Evolutionary conservation across 2,329 filamentous ascomycete species (phyloP), one percentile per base, ranked within the genome.

Genomic region (Trichothecium sympodiale): DNA sequence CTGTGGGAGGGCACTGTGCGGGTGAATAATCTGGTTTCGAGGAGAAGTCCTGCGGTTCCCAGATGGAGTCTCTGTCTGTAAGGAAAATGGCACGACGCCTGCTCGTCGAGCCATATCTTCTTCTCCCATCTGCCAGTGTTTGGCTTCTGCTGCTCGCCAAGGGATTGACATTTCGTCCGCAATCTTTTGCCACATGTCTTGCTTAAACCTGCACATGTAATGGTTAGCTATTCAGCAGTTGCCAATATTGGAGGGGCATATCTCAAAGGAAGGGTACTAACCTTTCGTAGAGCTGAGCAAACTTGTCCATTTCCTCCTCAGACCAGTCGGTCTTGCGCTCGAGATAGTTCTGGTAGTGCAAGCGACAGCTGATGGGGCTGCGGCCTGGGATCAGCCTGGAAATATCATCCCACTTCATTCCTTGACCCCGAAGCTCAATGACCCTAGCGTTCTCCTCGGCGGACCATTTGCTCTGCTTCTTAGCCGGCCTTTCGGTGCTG

Each of bases 371-470:
- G 51, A 95, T 95, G 38, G 87, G 81, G 59, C 87, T 95, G 48
- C 91, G 77, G 42, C 89, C 89, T 3, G 87, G 88, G 34, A 96
- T 65, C 37, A 81, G 76, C 64, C 89, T 93, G 42, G 86, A 93
- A 50, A 96, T 95, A 58, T 96, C 89, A 54, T 96, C 89, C 91
- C 89, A 96, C 56, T 96, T 96, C 86, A 95, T 94, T 8, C 85
- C 84, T 48, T 80, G 80, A 27, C 86, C 85, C 39, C 89, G 77
- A 42, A 96, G 73, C 56, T 93, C 84, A 49, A 95, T 94, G 48
- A 94, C 94, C 33, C 91, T 65, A n/a, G 83, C 77, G 58, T 96
- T 87, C 57, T 96, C 89, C 42, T 95, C 86, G 1, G 82, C 70
- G 5, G 85, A 93, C 91, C 91, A 96, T 60, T 96, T 96, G 54